Base-by-base conservation (phyloP, 768 basidiomycete genomes). In the Pisolithus orientalis region DNA sequence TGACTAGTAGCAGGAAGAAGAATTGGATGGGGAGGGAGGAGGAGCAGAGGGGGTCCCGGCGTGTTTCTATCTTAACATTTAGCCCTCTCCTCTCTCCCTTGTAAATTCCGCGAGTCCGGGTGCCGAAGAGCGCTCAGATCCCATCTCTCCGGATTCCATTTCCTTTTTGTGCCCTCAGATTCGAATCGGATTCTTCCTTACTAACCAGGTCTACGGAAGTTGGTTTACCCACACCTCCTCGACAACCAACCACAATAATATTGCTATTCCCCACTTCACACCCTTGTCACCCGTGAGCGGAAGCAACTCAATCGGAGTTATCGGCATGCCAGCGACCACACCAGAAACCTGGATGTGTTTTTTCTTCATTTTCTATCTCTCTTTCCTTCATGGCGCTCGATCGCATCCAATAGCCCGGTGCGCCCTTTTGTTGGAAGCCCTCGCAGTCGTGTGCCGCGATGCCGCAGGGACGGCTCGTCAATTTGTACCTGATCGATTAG, bases 81-180 rank as follows among this genome's bases (percentile, higher is more conserved):
- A 11, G 31, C 11, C 31, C 11, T 5, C 34, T 34, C 13, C 60
- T 53, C 61, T 62, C 60, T 61, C 57, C 61, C 67, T 60, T 62
- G 66, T 64, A 70, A 70, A 47, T 68, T 68, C 68, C 66, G 66
- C 60, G 64, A 65, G 65, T 11, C 32, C 66, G 64, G 66, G 65
- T 70, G 68, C 66, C 68, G 68, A 68, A 55, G 65, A 34, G 9
- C 32, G 9, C 28, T 29, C 27, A 25, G 29, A 28, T 34, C 34
- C 34, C 34, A 34, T 34, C 34, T 34, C 34, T 13, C 34, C 34
- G 34, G 34, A 34, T 34, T 34, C 34, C 34, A 14, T 34, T 34
- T 34, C 34, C 34, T 34, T 34, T 14, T 34, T 34, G 5, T 11
- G 5, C 13, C 14, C 13, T 10, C 34, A 34, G 34, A 34, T 34